phyloP scores from a whole-genome alignment of 345 rosid species.

The Barbarea vulgaris region DNA sequence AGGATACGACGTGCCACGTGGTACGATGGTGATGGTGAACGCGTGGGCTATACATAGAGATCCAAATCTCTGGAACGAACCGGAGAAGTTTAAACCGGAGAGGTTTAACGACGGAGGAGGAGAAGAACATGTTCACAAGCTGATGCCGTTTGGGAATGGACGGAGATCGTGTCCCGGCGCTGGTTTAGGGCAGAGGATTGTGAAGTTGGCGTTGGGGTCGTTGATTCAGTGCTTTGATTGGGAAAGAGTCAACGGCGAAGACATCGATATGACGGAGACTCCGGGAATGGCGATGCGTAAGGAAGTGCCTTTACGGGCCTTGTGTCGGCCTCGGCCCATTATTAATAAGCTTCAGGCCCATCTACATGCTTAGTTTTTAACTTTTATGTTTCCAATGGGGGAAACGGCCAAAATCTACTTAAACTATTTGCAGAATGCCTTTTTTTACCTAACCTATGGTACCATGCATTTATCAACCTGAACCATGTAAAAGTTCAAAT shows the following conservation, averaged over 20 bases:
- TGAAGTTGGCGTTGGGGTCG: conserved; percentile 52
- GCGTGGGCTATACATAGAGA: conserved; percentile 59
- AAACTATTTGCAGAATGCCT: no score
- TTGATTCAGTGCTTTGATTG: conserved; percentile 64
- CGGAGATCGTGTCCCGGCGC: conserved; percentile 70
- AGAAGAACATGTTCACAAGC: conserved; percentile 42
- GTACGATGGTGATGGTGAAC: conserved; percentile 50
- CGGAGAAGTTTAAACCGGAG: conserved; percentile 53
- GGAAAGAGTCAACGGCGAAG: conserved; percentile 36
- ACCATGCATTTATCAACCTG: no score
- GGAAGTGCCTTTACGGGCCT: conserved; percentile 42
- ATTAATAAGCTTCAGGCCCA: conserved; percentile 11
- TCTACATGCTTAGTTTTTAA: background rate
- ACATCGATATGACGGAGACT: conserved; percentile 50
- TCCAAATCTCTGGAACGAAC: conserved; percentile 51
- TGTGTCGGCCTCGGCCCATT: conserved; percentile 26
- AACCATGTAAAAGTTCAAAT: no score
- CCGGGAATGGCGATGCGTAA: conserved; percentile 43
- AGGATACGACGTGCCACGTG: conserved; percentile 42
- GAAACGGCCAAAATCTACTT: no score
- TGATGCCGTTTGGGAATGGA: conserved; percentile 61
- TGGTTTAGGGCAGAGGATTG: conserved; percentile 45
- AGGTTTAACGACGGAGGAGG: conserved; percentile 47
- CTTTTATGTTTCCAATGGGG: no score
- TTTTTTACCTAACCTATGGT: no score